These are phyloP conservation scores for Solanum hybrid DNA, from an alignment of 305 asterid species.

Conservation along the genomic window DNA sequence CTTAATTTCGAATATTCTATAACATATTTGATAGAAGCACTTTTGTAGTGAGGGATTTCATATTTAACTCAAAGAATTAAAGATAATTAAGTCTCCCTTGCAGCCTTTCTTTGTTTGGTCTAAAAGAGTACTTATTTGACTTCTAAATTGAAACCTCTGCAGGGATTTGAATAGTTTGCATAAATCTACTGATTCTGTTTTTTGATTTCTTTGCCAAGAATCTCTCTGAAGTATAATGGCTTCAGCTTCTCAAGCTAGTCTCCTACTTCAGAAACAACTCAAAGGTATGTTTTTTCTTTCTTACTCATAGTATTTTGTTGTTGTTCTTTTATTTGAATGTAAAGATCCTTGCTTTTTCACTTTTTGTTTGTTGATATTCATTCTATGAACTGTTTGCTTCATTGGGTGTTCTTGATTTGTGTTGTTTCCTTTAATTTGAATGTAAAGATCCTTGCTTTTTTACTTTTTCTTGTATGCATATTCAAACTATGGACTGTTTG, in stretches of 20 bases:
- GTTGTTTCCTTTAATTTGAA: background rate
- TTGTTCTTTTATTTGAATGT: background rate
- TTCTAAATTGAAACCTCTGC: background rate
- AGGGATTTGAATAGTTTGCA: background rate
- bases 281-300: conserved; percentile 34
- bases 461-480: background rate
- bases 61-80: background rate
- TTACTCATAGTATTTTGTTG: background rate
- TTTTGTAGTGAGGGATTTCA: background rate
- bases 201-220: background rate
- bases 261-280: conserved; percentile 89
- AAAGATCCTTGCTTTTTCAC: background rate
- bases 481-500: background rate
- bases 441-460: background rate
- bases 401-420: background rate
- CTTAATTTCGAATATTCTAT: too few relatives aligned
- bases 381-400: background rate
- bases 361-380: background rate
- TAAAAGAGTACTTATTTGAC: background rate
- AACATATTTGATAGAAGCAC: background rate
- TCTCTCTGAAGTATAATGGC: conserved; percentile 35
- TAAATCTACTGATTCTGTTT: background rate
- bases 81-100: background rate
- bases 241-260: conserved; percentile 70
- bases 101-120: background rate